A percentile compares a stretch with the other conserved stretches of the same genome.
Conservation (phyloP, 2,329 filamentous ascomycete species). For the Fonsecaea pugnacius region DNA sequence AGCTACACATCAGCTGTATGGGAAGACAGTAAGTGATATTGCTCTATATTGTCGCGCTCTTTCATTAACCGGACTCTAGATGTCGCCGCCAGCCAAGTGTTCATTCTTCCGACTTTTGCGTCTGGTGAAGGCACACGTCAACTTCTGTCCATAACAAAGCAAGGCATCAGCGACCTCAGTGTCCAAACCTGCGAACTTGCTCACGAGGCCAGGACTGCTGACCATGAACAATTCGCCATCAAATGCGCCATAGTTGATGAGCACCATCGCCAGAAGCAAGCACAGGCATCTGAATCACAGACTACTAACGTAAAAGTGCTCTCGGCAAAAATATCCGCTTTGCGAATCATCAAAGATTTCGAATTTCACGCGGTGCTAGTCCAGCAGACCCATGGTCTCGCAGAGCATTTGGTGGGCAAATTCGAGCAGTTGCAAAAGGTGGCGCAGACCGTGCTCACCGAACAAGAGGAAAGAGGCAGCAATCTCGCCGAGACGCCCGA, state of each 20-base stretch:
- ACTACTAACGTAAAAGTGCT: neutral
- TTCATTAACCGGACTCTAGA: conserved; percentile 3
- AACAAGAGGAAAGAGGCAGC: conserved; percentile 18
- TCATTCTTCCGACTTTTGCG: conserved; percentile 21
- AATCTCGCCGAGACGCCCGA: neutral
- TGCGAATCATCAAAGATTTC: neutral
- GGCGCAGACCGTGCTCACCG: conserved; percentile 8
- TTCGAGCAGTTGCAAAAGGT: conserved; percentile 25
- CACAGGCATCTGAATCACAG: neutral
- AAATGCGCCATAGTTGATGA: neutral
- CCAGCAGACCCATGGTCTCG: neutral
- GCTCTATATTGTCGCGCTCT: neutral
- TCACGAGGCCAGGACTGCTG: neutral
- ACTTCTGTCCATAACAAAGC: conserved; percentile 8
- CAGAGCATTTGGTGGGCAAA: conserved; percentile 12
- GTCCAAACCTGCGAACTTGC: neutral
- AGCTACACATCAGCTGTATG: conserved; percentile 21
- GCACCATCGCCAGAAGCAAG: neutral
- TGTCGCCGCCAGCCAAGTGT: conserved; percentile 22
- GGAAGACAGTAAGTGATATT: conserved; percentile 9
- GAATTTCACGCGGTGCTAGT: neutral
- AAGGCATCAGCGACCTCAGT: conserved; percentile 15
- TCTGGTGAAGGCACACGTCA: conserved; percentile 20
- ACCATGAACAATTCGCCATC: conserved; percentile 9
- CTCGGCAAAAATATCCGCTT: neutral